These are phyloP conservation scores for Fusarium nisikadoi DNA, from an alignment of 2,329 filamentous ascomycete species.

Conservation along the genomic window DNA sequence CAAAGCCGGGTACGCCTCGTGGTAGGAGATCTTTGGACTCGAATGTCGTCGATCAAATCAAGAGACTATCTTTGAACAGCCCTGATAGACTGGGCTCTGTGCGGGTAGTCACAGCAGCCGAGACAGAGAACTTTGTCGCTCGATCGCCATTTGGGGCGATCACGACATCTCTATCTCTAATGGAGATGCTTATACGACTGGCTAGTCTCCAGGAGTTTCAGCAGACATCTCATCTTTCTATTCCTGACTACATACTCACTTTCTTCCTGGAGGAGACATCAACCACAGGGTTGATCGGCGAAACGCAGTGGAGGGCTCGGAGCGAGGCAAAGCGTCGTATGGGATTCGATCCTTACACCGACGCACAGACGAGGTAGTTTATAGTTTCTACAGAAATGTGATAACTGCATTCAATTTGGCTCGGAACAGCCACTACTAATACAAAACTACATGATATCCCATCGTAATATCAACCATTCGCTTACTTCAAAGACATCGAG, in stretches of 20 bases:
- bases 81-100: conserved; percentile 9
- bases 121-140: conserved; percentile 47
- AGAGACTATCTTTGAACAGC: conserved; percentile 51
- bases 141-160: conserved; percentile 64
- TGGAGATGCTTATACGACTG: conserved; percentile 89
- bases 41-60: conserved; percentile 54
- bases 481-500: background rate
- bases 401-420: background rate
- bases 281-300: conserved; percentile 60
- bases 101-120: conserved; percentile 19
- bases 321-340: conserved; percentile 60
- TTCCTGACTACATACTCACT: conserved; percentile 87
- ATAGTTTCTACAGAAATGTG: background rate
- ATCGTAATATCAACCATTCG: background rate
- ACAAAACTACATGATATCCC: background rate
- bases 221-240: conserved; percentile 87
- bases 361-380: conserved; percentile 49
- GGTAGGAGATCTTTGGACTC: conserved; percentile 50
- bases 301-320: conserved; percentile 57
- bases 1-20: conserved; percentile 13
- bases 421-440: background rate
- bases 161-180: conserved; percentile 72
- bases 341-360: conserved; percentile 67
- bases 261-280: conserved; percentile 80
- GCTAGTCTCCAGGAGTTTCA: conserved; percentile 92